Conservation (phyloP, 192 early-diverging fungal species). For the Dispira simplex region DNA sequence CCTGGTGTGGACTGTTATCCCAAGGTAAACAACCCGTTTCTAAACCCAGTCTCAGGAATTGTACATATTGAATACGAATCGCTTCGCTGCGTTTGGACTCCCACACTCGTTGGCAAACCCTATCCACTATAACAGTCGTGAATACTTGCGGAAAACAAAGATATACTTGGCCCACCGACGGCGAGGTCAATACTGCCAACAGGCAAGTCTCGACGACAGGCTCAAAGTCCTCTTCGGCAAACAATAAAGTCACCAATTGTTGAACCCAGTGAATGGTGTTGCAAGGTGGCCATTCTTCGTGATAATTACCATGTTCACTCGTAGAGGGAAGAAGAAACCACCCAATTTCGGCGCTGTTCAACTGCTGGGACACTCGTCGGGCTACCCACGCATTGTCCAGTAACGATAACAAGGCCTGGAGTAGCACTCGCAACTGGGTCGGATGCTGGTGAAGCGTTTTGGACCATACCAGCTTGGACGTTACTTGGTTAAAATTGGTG, state of each 20-base stretch:
- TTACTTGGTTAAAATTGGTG: not conserved
- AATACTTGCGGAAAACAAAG: no score
- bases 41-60: no score
- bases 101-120: no score
- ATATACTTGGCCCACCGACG: no score
- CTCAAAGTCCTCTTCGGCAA: not conserved
- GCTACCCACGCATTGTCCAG: not conserved
- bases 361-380: not conserved
- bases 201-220: not conserved
- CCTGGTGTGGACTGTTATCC: no score
- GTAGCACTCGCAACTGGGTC: not conserved
- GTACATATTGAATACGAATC: no score
- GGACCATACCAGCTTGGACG: not conserved
- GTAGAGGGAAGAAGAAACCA: not conserved
- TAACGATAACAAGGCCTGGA: not conserved
- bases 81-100: no score
- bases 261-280: not conserved
- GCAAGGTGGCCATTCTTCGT: not conserved
- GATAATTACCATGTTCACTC: not conserved
- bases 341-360: not conserved
- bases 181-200: no score
- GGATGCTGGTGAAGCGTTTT: not conserved
- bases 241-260: not conserved
- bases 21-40: no score
- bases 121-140: no score